These are phyloP conservation scores for Phytophthora multivora DNA, from an alignment of 352 stramenopile genomes.

Conservation along the genomic window DNA sequence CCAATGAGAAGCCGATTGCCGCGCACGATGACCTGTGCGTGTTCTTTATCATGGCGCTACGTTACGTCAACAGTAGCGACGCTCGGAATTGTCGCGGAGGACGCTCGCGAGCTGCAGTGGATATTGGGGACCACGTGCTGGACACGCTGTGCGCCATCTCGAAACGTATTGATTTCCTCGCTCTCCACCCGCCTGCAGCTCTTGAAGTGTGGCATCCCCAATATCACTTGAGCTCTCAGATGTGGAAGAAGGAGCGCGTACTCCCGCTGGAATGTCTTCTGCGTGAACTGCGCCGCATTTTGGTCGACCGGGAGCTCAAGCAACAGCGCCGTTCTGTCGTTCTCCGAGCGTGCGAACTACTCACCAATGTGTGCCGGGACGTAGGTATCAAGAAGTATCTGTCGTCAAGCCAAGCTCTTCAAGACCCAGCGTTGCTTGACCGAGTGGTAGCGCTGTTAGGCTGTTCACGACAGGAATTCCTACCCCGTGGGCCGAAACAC, in stretches of 20 bases:
- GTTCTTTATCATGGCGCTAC: constrained; percentile 66
- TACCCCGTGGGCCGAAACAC: constrained; percentile 29
- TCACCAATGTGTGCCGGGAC: constrained; percentile 66
- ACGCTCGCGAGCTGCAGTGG: constrained; percentile 34
- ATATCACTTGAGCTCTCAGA: constrained; percentile 58
- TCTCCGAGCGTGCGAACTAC: constrained; percentile 62
- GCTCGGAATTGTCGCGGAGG: constrained; percentile 20
- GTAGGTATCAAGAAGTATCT: constrained; percentile 49
- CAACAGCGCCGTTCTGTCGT: constrained; percentile 57
- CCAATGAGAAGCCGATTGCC: constrained; percentile 70
- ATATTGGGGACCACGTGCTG: constrained; percentile 72
- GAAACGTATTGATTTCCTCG: constrained; percentile 74
- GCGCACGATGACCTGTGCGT: constrained; percentile 69
- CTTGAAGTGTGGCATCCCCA: constrained; percentile 67
- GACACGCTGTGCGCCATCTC: constrained; percentile 77
- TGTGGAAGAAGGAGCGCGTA: constrained; percentile 68
- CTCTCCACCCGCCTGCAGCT: constrained; percentile 54
- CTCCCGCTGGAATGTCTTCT: constrained; percentile 70
- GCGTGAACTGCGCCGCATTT: constrained; percentile 50
- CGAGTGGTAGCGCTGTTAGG: constrained; percentile 56
- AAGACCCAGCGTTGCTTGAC: constrained; percentile 52
- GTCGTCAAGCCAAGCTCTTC: constrained; percentile 47
- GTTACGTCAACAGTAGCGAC: constrained; percentile 41
- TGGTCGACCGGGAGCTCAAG: constrained; percentile 41
- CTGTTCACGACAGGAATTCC: constrained; percentile 60